Evolutionary conservation across 1,139 yeast genomes (phyloP).

Genomic region (Candida glucosophila): DNA sequence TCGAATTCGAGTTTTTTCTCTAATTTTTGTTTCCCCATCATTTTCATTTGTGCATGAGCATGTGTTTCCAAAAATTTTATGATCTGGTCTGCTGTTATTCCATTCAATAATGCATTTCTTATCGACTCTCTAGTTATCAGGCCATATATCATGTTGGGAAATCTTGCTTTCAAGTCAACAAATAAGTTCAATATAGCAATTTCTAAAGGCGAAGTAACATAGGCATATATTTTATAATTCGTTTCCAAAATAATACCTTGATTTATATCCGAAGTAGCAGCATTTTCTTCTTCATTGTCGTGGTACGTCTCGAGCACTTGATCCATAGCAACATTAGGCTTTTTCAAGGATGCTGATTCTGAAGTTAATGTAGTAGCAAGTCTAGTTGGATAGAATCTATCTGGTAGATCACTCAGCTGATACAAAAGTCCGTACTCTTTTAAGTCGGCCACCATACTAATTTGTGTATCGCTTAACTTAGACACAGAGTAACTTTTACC

Average conservation of each 20-base stretch:
- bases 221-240: constrained; percentile 86
- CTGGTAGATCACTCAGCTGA: constrained; percentile 53
- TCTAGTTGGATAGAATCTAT: constrained; percentile 81
- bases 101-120: constrained; percentile 72
- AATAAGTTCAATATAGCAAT: constrained; percentile 86
- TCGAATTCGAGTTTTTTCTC: constrained; percentile 62
- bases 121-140: constrained; percentile 89
- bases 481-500: constrained; percentile 78
- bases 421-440: constrained; percentile 89
- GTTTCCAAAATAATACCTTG: constrained; percentile 72
- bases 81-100: constrained; percentile 93
- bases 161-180: constrained; percentile 76
- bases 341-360: constrained; percentile 60
- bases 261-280: constrained; percentile 12
- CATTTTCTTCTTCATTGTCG: constrained; percentile 11
- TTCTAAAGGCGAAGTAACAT: constrained; percentile 90
- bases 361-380: constrained; percentile 87
- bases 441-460: constrained; percentile 80
- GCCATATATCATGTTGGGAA: constrained; percentile 89
- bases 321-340: constrained; percentile 64
- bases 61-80: constrained; percentile 82
- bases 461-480: constrained; percentile 71
- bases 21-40: constrained; percentile 57
- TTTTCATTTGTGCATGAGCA: constrained; percentile 89
- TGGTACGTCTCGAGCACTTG: constrained; percentile 38